phyloP scores from a whole-genome alignment of 1,284 basidiomycete species.

The Stygiomarasmius scandens region DNA sequence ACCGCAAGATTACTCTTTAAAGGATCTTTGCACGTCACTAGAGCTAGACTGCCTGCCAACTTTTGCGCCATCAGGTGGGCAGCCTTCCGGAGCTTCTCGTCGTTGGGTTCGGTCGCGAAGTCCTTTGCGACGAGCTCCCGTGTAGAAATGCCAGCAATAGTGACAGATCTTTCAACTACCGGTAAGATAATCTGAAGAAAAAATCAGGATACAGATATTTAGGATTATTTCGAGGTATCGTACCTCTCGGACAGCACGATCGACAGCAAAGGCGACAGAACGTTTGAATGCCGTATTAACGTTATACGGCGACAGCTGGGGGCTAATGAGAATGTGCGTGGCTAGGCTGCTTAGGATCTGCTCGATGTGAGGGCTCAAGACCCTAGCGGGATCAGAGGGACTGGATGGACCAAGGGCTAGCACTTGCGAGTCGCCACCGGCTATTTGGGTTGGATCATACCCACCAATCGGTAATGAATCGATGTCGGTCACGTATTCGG shows the following conservation, averaged over 20 bases:
- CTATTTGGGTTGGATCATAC: slow-evolving; percentile 50
- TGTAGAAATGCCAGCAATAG: slow-evolving; percentile 97
- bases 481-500: slow-evolving; percentile 74
- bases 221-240: slow-evolving; percentile 21
- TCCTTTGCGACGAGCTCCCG: slow-evolving; percentile 96
- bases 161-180: slow-evolving; percentile 98
- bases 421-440: slow-evolving; percentile 45
- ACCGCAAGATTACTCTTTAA: slow-evolving; percentile 91
- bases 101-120: slow-evolving; percentile 93
- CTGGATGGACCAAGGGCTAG: slow-evolving; percentile 58
- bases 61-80: slow-evolving; percentile 98
- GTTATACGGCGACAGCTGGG: slow-evolving; percentile 72
- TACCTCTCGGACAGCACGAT: slow-evolving; percentile 93
- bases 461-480: slow-evolving; percentile 71
- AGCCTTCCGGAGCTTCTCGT: slow-evolving; percentile 88
- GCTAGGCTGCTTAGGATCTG: slow-evolving; percentile 77
- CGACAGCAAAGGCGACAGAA: slow-evolving; percentile 89
- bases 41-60: slow-evolving; percentile 92
- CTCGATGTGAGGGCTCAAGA: slow-evolving; percentile 72
- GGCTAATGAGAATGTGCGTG: slow-evolving; percentile 79
- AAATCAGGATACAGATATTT: slow-evolving; percentile 2
- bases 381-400: slow-evolving; percentile 61
- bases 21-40: slow-evolving; percentile 99
- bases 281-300: slow-evolving; percentile 88
- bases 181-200: slow-evolving; percentile 84